Percentiles rank a stretch among this genome's conserved stretches.
Conservation (phyloP, 2,329 filamentous ascomycete species). For the Chaetomiaceae sp. region DNA sequence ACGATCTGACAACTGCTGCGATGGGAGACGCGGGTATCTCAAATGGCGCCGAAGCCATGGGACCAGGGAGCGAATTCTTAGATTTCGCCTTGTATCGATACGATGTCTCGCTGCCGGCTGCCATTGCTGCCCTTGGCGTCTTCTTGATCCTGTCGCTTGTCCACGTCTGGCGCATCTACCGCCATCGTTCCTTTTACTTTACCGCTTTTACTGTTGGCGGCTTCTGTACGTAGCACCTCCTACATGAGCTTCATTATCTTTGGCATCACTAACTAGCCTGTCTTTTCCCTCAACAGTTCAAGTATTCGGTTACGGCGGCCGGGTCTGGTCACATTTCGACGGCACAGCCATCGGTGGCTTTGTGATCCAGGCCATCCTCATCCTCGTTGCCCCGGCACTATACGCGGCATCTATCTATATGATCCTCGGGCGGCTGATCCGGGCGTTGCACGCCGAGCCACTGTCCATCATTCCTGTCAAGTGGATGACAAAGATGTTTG, state of each 20-base stretch:
- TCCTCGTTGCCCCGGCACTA: slow-evolving; percentile 17
- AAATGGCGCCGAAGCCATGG: neutral
- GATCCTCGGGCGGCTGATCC: slow-evolving; percentile 32
- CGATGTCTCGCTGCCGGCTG: neutral
- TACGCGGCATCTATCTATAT: slow-evolving; percentile 24
- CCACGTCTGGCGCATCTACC: neutral
- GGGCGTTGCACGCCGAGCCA: slow-evolving; percentile 25
- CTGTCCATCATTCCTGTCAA: slow-evolving; percentile 20
- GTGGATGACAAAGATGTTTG: slow-evolving; percentile 34
- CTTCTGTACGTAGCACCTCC: neutral
- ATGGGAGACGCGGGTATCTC: neutral
- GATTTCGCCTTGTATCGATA: slow-evolving; percentile 1
- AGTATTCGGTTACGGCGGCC: neutral
- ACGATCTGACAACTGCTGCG: neutral
- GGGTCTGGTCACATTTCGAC: neutral
- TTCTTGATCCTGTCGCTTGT: neutral
- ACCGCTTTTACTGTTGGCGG: neutral
- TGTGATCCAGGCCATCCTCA: slow-evolving; percentile 15
- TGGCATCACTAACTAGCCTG: neutral
- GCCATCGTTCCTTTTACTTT: neutral
- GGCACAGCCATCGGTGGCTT: neutral
- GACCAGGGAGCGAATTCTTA: neutral
- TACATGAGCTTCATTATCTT: neutral
- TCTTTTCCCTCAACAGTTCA: neutral
- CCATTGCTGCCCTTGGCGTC: neutral